These are phyloP conservation scores for Ganoderma leucocontextum DNA, from an alignment of 1,284 basidiomycete species.

Conservation along the genomic window DNA sequence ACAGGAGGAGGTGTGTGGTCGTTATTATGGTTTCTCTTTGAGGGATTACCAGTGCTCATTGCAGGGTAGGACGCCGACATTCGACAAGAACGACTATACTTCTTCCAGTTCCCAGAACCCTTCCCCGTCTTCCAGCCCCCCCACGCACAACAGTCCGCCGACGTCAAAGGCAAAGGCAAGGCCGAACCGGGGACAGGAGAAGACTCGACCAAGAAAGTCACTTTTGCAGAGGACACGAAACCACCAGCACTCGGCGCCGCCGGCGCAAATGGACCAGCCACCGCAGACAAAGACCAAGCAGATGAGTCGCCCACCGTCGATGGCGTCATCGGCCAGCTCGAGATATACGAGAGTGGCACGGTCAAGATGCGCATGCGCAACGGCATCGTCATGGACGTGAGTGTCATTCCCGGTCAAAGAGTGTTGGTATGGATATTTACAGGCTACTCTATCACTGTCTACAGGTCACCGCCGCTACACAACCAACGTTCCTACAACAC, in stretches of 20 bases:
- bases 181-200: slow-evolving; percentile 35
- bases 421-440: slow-evolving; percentile 4
- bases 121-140: slow-evolving; percentile 78
- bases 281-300: slow-evolving; percentile 33
- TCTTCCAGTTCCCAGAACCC: slow-evolving; percentile 93
- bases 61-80: slow-evolving; percentile 52
- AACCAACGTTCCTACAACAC: slow-evolving; percentile 91
- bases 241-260: slow-evolving; percentile 40
- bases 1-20: slow-evolving; percentile 48
- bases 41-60: slow-evolving; percentile 16
- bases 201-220: slow-evolving; percentile 52
- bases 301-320: slow-evolving; percentile 59
- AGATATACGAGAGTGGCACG: slow-evolving; percentile 85
- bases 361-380: slow-evolving; percentile 87
- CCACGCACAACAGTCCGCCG: slow-evolving; percentile 35
- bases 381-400: slow-evolving; percentile 84
- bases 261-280: slow-evolving; percentile 38
- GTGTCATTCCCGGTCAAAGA: slow-evolving; percentile 10
- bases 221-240: slow-evolving; percentile 70
- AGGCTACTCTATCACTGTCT: neutral
- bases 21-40: neutral
- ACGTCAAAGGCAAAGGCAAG: slow-evolving; percentile 47
- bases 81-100: slow-evolving; percentile 78
- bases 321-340: slow-evolving; percentile 83
- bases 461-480: slow-evolving; percentile 86